Conservation (phyloP, 2,329 filamentous ascomycete genomes). For the Furcasterigmium furcatum region DNA sequence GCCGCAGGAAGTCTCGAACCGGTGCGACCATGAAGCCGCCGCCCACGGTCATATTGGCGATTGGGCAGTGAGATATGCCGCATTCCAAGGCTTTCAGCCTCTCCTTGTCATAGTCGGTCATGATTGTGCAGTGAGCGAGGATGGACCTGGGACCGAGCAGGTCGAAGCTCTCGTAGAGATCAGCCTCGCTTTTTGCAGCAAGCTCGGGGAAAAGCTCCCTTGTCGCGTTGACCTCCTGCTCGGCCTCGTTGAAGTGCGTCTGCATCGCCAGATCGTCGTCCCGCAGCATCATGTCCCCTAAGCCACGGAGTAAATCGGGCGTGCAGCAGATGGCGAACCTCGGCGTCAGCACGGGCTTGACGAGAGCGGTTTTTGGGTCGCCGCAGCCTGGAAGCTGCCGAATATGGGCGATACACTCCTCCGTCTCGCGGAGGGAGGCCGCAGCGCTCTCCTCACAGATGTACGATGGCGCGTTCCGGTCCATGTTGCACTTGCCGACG, state of each 20-base stretch:
- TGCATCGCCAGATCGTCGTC: constrained; percentile 55
- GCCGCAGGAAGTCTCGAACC: constrained; percentile 52
- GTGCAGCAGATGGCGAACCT: constrained; percentile 61
- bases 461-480: constrained; percentile 51
- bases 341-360: constrained; percentile 52
- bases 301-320: constrained; percentile 45
- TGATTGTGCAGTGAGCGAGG: constrained; percentile 64
- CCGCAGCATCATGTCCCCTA: constrained; percentile 48
- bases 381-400: constrained; percentile 20
- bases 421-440: constrained; percentile 46
- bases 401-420: constrained; percentile 45
- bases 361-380: constrained; percentile 38
- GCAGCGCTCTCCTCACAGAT: constrained; percentile 43
- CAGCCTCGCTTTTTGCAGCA: constrained; percentile 43
- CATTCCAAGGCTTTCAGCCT: constrained; percentile 44
- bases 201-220: constrained; percentile 52
- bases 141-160: constrained; percentile 55
- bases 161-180: constrained; percentile 54
- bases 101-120: constrained; percentile 52
- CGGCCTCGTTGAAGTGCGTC: constrained; percentile 65
- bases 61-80: constrained; percentile 62
- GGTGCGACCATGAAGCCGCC: constrained; percentile 62
- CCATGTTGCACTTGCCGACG: constrained; percentile 62
- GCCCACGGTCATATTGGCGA: constrained; percentile 60
- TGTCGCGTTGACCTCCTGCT: constrained; percentile 56